A percentile compares a stretch with the other conserved stretches of the same genome.
Evolutionary conservation across 441 rosid genomes (phyloP).

Genomic region (Adansonia grandidieri): DNA sequence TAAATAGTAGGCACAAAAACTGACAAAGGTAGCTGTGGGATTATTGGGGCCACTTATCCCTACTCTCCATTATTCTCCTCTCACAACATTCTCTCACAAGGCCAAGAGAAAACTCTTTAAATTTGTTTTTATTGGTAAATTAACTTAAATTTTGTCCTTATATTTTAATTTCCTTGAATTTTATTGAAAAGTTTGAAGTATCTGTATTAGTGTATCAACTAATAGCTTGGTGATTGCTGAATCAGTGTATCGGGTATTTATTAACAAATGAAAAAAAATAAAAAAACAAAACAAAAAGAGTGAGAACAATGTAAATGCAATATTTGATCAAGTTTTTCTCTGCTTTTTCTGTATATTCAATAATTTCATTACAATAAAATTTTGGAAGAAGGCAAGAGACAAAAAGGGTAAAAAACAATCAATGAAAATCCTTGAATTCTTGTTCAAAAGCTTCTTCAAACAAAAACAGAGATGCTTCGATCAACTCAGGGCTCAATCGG

Average conservation of each 20-base stretch:
- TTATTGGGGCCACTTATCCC: not conserved
- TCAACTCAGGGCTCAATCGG: conserved; percentile 66
- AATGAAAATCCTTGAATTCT: conserved; percentile 19
- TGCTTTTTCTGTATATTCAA: conserved; percentile 12
- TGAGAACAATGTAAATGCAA: not conserved
- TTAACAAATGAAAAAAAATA: not conserved
- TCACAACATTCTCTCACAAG: not conserved
- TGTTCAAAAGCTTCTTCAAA: conserved; percentile 26
- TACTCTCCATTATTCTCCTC: not conserved
- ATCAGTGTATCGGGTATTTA: not conserved
- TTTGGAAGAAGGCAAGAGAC: not conserved
- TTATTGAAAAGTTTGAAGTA: no score
- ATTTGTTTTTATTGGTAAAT: not conserved
- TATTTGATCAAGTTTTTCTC: not conserved
- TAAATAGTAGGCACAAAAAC: no score
- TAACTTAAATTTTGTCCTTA: not conserved
- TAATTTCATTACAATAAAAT: not conserved
- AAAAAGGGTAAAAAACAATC: not conserved
- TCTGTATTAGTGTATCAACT: no score
- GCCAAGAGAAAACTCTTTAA: not conserved
- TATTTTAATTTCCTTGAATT: not conserved
- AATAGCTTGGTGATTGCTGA: not conserved
- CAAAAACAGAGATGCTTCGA: conserved; percentile 43
- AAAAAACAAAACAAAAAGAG: not conserved
- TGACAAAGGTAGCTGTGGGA: not conserved